Evolutionary conservation across 2,329 filamentous ascomycete genomes (phyloP), one percentile per base, ranked within the genome.

Genomic region (Mycosphaerella sp.): DNA sequence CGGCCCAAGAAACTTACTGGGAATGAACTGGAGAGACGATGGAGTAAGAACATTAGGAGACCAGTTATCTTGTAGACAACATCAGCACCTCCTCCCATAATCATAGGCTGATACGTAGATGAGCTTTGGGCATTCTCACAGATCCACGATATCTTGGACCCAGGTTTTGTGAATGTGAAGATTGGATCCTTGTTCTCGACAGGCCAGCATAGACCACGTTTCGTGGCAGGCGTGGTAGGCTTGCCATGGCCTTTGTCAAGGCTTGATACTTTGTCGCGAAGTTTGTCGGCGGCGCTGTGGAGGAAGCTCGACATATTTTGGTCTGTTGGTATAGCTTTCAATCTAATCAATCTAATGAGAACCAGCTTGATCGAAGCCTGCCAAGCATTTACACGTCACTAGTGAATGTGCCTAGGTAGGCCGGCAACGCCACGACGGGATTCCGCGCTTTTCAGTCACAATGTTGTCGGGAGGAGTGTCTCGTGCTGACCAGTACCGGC

Each of bases 171-270:
- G 57, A 65, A 67, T 8, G 53, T 46, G 53, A 56, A 56, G 40
- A 66, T 54, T 37, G 57, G 57, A 44, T 66, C 64, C 41, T 55
- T 28, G 50, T 67, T 67, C 14, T 64, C 61, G 6, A 53, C 54
- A 2, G 64, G 64, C 64, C 65, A 67, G 56, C 60, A 63, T 35
- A 67, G 63, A 27, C 65, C 65, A 25, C 65, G 59, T 55, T 67
- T 67, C 10, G 10, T 34, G 10, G 10, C 13, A 34, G 30, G 30
- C 21, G 5, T 25, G 21, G 21, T 25, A 35, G 34, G 17, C 10
- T 18, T 30, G 14, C 14, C 13, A 27, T 36, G 28, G n/a, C 16
- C 35, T 14, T 21, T 27, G n/a, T 17, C 10, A 16, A 6, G n/a
- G 25, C 36, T 34, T 14, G 27, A 25, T 12, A 44, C 41, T 35